Conservation (phyloP, 306 rosid species). For the Lathyrus sativus region DNA sequence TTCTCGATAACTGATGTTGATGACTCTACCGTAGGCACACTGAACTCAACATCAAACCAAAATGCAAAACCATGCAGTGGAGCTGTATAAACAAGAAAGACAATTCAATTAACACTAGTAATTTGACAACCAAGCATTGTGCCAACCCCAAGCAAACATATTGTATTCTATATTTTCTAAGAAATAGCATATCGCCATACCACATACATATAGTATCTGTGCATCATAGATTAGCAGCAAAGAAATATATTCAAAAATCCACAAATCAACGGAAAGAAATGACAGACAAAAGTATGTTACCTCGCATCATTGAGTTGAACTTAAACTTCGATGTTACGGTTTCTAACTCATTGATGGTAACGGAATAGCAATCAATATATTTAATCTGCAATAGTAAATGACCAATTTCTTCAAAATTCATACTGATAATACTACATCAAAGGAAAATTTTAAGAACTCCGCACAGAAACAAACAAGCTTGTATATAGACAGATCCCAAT, state of each 20-base stretch:
- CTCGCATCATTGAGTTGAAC: constrained; percentile 99
- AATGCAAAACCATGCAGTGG: constrained; percentile 98
- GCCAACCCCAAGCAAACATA: not conserved
- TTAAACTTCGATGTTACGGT: constrained; percentile 66
- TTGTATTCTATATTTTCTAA: not conserved
- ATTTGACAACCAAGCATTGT: constrained; percentile 10
- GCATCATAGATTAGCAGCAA: not conserved
- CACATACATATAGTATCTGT: not conserved
- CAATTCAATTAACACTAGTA: constrained; percentile 20
- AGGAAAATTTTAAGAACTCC: not conserved
- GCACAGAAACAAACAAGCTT: constrained; percentile 11
- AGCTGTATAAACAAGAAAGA: constrained; percentile 59
- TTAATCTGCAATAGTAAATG: constrained; percentile 60
- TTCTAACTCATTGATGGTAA: constrained; percentile 74
- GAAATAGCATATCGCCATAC: not conserved
- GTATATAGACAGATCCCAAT: constrained; percentile 19
- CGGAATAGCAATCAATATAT: constrained; percentile 74
- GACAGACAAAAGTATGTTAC: constrained; percentile 46
- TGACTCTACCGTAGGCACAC: constrained; percentile 56
- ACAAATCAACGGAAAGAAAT: constrained; percentile 20
- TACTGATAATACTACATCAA: not conserved
- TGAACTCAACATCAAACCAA: constrained; percentile 99
- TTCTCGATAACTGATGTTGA: constrained; percentile 46
- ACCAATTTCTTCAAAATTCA: constrained; percentile 22
- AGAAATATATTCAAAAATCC: constrained; percentile 10